Evolutionary conservation across 768 basidiomycete genomes (phyloP), one percentile per base, ranked within the genome.

Genomic region (Lentinula guzmanii): DNA sequence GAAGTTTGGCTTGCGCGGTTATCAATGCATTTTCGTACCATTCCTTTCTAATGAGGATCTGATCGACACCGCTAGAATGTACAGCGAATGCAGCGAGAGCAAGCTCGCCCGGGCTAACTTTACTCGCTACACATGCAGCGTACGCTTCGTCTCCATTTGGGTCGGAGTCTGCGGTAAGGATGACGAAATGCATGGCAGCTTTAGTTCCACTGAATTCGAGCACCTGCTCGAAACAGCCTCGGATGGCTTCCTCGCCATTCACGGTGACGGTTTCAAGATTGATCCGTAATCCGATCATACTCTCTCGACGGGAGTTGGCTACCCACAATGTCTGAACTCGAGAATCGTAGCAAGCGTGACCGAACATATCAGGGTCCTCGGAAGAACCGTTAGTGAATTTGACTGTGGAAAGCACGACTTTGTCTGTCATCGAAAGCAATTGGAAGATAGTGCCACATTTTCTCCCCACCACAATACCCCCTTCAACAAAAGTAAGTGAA

Each of bases 11-110:
- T 9, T 74, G 71, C 5, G 86, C 77, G 16, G 77, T 72, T 6
- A 75, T 68, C 39, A 90, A 72, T 0, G 90, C 91, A n/a, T 76
- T 68, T 64, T 92, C 89, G 65, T 83, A 91, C 89, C 90, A 91
- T 68, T 94, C 92, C 71, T 85, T 90, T 65, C 89, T 84, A 66
- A 94, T 87, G 57, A 94, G 82, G 33, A 94, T 85, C 69, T 94
- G 92, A 69, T 94, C 92, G 13, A 94, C 92, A 41, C 92, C 92
- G n/a, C 82, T 84, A 16, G 89, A 86, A 69, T 93, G 92, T n/a
- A 94, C 91, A 2, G 89, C 90, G 74, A 93, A 94, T 34, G 90
- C 91, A 5, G 92, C 89, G 55, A 94, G 78, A 28, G 91, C 90
- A 41, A 93, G 76, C 65, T 92, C 88, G 43, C 89, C 87, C 1